phyloP scores from a whole-genome alignment of 768 basidiomycete species.

The Amanita muscaria region DNA sequence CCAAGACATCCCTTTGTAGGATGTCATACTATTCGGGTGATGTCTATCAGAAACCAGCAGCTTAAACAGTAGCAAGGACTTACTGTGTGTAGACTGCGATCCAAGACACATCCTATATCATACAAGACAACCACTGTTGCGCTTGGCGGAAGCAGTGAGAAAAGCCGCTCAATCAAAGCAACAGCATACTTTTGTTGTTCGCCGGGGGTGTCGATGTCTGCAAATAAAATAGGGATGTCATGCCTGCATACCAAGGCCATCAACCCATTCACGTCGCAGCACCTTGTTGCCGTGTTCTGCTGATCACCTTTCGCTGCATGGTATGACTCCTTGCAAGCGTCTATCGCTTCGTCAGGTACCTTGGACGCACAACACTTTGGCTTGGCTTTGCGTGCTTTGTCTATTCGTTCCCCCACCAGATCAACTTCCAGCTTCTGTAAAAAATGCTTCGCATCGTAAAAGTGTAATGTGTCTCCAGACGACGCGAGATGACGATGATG shows the following conservation, averaged over 20 bases:
- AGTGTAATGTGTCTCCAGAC: slow-evolving; percentile 12
- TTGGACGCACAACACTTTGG: neutral
- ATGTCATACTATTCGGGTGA: slow-evolving; percentile 24
- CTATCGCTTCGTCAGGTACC: slow-evolving; percentile 26
- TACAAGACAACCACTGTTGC: slow-evolving; percentile 15
- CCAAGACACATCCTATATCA: slow-evolving; percentile 18
- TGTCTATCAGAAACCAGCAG: no score
- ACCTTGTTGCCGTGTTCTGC: slow-evolving; percentile 16
- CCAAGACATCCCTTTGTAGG: no score
- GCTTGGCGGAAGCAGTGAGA: slow-evolving; percentile 17
- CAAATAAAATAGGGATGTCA: slow-evolving; percentile 26
- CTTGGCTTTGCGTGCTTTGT: slow-evolving; percentile 12
- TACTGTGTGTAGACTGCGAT: no score
- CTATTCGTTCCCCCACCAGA: slow-evolving; percentile 20
- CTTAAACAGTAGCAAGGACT: no score
- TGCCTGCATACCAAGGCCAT: slow-evolving; percentile 32
- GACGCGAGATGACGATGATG: slow-evolving; percentile 24
- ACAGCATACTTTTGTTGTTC: no score
- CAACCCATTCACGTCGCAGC: slow-evolving; percentile 24
- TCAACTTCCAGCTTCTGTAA: slow-evolving; percentile 27
- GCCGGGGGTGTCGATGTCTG: no score
- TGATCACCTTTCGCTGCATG: slow-evolving; percentile 24
- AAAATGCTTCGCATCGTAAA: slow-evolving; percentile 21
- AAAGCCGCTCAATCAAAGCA: no score
- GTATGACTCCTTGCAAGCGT: slow-evolving; percentile 25